These are phyloP conservation scores for Solanum aculeatissimum DNA, from an alignment of 305 asterid genomes.

Conservation along the genomic window DNA sequence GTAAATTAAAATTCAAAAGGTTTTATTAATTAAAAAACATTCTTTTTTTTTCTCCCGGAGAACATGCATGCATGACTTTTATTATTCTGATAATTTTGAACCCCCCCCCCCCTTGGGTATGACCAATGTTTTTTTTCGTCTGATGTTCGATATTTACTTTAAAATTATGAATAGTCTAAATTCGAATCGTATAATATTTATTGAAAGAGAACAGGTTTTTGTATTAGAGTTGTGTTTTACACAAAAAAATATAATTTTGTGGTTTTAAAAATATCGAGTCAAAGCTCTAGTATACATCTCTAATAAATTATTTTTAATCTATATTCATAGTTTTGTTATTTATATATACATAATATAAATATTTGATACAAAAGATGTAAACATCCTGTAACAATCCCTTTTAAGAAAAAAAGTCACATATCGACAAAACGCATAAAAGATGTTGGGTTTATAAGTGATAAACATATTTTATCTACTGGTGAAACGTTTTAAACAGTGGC, in stretches of 20 bases:
- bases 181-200: not conserved
- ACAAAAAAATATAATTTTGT: not conserved
- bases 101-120: not conserved
- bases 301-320: too few relatives aligned
- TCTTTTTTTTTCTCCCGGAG: not conserved
- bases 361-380: too few relatives aligned
- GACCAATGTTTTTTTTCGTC: not conserved
- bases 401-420: too few relatives aligned
- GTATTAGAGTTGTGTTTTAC: not conserved
- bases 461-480: too few relatives aligned
- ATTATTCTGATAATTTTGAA: not conserved
- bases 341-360: too few relatives aligned
- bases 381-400: too few relatives aligned
- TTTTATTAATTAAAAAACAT: not conserved
- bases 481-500: too few relatives aligned
- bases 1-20: not conserved
- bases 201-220: not conserved
- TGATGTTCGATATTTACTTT: not conserved
- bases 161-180: fast-evolving
- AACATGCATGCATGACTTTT: not conserved
- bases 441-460: too few relatives aligned
- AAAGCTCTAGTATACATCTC: too few relatives aligned
- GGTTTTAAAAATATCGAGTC: not conserved
- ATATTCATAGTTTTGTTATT: too few relatives aligned
- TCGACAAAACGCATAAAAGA: too few relatives aligned